Evolutionary conservation across 2,329 filamentous ascomycete species (phyloP).

Genomic region (Nemania abortiva): DNA sequence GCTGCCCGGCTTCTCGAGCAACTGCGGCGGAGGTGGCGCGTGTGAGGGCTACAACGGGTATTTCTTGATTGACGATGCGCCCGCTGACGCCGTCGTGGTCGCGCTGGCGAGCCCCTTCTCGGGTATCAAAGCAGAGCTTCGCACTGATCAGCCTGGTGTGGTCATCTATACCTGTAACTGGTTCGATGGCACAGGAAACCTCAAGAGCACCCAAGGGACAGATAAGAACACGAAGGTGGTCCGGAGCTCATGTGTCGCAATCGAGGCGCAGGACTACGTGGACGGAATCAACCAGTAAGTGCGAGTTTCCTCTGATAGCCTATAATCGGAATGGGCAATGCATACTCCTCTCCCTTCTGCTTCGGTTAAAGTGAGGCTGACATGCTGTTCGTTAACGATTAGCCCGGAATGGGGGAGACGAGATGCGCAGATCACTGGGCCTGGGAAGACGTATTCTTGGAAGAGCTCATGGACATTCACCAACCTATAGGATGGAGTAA

Average conservation of each 20-base stretch:
- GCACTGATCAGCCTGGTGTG: conserved; percentile 76
- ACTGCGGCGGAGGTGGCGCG: conserved; percentile 71
- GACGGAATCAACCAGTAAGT: conserved; percentile 78
- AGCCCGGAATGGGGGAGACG: conserved; percentile 61
- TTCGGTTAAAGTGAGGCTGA: conserved; percentile 38
- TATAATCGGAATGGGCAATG: conserved; percentile 10
- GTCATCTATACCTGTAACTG: conserved; percentile 78
- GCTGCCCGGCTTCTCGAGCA: conserved; percentile 67
- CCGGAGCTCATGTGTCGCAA: conserved; percentile 77
- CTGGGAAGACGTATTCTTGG: conserved; percentile 58
- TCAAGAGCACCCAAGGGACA: conserved; percentile 72
- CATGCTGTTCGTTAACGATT: conserved; percentile 14
- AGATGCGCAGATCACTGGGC: conserved; percentile 56
- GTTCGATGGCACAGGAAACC: conserved; percentile 61
- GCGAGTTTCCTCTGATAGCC: conserved; percentile 6
- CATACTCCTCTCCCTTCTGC: neutral
- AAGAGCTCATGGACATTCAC: conserved; percentile 61
- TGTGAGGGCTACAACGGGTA: conserved; percentile 81
- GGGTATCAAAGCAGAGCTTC: conserved; percentile 77
- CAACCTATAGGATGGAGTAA: conserved; percentile 32
- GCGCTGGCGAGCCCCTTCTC: conserved; percentile 71
- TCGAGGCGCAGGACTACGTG: conserved; percentile 83
- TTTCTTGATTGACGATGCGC: conserved; percentile 60
- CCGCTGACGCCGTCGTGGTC: conserved; percentile 58
- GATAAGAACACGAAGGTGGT: conserved; percentile 58